phyloP scores from a whole-genome alignment of 768 basidiomycete species.

The Kwoniella sp. region DNA sequence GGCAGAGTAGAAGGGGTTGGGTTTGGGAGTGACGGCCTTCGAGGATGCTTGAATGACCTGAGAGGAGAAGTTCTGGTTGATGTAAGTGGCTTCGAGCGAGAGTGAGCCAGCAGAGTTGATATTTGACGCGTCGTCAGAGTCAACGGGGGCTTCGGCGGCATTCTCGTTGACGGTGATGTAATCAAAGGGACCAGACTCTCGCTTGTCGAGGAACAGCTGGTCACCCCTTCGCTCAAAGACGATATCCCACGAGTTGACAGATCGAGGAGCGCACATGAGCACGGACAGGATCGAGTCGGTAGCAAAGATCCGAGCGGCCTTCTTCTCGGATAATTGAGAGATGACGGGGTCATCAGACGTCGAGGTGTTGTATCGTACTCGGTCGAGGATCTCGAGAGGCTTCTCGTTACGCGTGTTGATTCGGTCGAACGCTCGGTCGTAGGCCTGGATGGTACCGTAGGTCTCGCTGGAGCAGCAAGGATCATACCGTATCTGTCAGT shows the following conservation, averaged over 20 bases:
- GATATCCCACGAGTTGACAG: conserved; percentile 98
- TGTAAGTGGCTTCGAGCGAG: conserved; percentile 95
- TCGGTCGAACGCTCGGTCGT: conserved; percentile 93
- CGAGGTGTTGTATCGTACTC: conserved; percentile 95
- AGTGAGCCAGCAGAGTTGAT: conserved; percentile 93
- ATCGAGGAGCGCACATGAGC: conserved; percentile 92
- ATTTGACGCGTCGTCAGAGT: conserved; percentile 69
- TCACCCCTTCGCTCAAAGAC: conserved; percentile 91
- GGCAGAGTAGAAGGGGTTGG: conserved; percentile 89
- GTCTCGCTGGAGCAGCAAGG: conserved; percentile 49
- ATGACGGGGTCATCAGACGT: conserved; percentile 98
- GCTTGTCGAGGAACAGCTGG: conserved; percentile 94
- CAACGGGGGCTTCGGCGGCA: conserved; percentile 81
- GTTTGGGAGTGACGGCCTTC: conserved; percentile 73
- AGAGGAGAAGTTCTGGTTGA: conserved; percentile 98
- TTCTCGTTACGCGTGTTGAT: conserved; percentile 90
- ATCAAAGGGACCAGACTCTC: conserved; percentile 87
- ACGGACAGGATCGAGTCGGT: conserved; percentile 94
- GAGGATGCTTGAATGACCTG: conserved; percentile 82
- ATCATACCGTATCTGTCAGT: background rate
- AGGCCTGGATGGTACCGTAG: conserved; percentile 86
- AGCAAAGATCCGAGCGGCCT: conserved; percentile 78
- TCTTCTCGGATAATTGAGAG: conserved; percentile 80
- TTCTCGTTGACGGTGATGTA: conserved; percentile 99
- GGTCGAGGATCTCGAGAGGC: conserved; percentile 87